Evolutionary conservation across 352 stramenopile genomes (phyloP).

Genomic region (Pythium phragmitis): DNA sequence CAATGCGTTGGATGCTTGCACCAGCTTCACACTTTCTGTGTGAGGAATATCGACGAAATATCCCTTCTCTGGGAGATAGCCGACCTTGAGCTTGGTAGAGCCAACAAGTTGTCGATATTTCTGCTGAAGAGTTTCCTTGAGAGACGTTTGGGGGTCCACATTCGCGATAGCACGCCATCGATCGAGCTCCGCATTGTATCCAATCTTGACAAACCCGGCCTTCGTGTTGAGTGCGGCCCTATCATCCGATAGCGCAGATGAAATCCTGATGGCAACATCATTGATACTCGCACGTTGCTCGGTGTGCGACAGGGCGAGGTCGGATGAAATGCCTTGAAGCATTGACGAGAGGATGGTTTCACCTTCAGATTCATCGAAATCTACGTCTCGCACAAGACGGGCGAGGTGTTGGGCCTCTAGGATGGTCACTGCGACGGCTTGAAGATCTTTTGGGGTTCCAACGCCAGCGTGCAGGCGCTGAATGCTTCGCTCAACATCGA

Average conservation of each 20-base stretch:
- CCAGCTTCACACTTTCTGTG: slow-evolving; percentile 51
- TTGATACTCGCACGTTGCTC: slow-evolving; percentile 4
- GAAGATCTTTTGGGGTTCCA: slow-evolving; percentile 69
- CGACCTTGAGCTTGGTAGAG: slow-evolving; percentile 55
- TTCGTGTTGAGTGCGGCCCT: slow-evolving; percentile 58
- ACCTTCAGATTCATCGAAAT: slow-evolving; percentile 30
- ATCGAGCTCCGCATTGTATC: slow-evolving; percentile 62
- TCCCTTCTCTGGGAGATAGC: slow-evolving; percentile 60
- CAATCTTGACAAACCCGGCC: slow-evolving; percentile 50
- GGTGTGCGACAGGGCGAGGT: background rate
- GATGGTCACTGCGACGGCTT: slow-evolving; percentile 61
- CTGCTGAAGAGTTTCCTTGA: slow-evolving; percentile 46
- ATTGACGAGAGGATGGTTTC: slow-evolving; percentile 13
- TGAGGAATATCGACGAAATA: slow-evolving; percentile 70
- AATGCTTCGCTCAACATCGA: slow-evolving; percentile 72
- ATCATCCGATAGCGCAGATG: slow-evolving; percentile 62
- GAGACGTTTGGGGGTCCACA: slow-evolving; percentile 38
- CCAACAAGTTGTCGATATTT: slow-evolving; percentile 60
- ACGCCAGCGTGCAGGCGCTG: slow-evolving; percentile 58
- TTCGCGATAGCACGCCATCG: slow-evolving; percentile 52
- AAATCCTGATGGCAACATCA: slow-evolving; percentile 38
- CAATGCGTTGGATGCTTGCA: slow-evolving; percentile 12
- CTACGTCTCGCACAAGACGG: background rate
- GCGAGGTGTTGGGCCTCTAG: slow-evolving; percentile 43
- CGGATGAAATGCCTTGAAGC: slow-evolving; percentile 1